phyloP scores from a whole-genome alignment of 495 filamentous ascomycete genomes.

The Talaromyces thailandensis region DNA sequence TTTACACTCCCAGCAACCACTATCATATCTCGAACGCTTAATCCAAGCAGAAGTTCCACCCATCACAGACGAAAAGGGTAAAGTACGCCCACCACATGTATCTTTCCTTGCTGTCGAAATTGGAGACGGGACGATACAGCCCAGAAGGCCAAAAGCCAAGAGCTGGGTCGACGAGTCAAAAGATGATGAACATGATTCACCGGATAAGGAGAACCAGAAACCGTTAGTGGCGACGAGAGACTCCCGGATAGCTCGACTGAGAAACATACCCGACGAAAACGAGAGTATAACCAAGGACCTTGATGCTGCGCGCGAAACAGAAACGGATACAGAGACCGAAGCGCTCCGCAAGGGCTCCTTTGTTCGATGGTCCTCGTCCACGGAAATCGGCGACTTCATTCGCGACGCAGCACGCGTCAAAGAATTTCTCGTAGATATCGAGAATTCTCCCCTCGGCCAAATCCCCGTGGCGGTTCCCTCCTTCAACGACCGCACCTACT shows the following conservation, averaged over 20 bases:
- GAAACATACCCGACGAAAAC: conserved; percentile 14
- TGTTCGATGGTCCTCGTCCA: conserved; percentile 84
- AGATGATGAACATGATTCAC: conserved; percentile 43
- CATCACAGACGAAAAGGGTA: conserved; percentile 46
- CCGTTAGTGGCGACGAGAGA: neutral
- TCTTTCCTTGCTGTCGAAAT: conserved; percentile 75
- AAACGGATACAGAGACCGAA: conserved; percentile 18
- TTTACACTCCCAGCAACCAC: conserved; percentile 83
- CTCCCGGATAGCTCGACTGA: neutral
- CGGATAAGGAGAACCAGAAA: neutral
- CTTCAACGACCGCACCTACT: conserved; percentile 84
- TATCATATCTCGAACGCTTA: conserved; percentile 84
- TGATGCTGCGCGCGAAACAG: neutral
- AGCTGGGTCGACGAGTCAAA: conserved; percentile 30
- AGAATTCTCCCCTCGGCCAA: conserved; percentile 55
- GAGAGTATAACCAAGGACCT: neutral
- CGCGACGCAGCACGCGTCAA: conserved; percentile 76
- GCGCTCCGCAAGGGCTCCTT: conserved; percentile 33
- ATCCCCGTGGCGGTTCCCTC: conserved; percentile 75
- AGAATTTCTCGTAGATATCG: conserved; percentile 79
- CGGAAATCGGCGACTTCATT: conserved; percentile 93
- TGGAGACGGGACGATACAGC: conserved; percentile 47
- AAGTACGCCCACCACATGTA: conserved; percentile 60
- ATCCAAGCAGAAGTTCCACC: conserved; percentile 83
- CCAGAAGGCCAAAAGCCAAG: conserved; percentile 37